Conservation (phyloP, 1,284 basidiomycete genomes). For the Marasmius oreades region DNA sequence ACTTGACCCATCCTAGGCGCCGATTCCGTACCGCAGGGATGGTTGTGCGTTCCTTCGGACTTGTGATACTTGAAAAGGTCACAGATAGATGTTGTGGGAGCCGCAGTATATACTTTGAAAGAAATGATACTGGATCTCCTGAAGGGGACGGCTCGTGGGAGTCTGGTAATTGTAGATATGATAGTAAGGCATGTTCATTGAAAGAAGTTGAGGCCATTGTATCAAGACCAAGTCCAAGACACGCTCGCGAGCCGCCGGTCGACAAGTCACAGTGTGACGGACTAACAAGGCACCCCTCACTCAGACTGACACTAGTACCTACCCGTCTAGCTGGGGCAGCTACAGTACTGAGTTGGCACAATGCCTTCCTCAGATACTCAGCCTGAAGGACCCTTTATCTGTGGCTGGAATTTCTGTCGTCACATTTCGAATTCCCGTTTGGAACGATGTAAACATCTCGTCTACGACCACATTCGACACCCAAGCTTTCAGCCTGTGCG, state of each 20-base stretch:
- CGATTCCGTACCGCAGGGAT: constrained; percentile 67
- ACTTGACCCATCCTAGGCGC: constrained; percentile 54
- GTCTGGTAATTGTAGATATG: constrained; percentile 58
- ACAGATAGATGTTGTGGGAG: constrained; percentile 65
- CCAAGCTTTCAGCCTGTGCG: constrained; percentile 29
- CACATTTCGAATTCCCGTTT: constrained; percentile 32
- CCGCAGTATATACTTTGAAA: constrained; percentile 51
- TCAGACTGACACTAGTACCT: no score
- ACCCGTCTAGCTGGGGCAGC: no score
- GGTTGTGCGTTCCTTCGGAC: constrained; percentile 61
- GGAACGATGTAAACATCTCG: constrained; percentile 42
- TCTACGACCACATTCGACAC: constrained; percentile 39
- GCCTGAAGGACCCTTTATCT: constrained; percentile 13
- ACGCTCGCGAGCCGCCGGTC: no score
- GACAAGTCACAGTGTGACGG: no score
- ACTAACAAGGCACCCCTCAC: no score
- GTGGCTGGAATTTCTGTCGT: constrained; percentile 51
- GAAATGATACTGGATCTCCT: constrained; percentile 57
- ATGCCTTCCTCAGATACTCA: background rate
- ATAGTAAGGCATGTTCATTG: constrained; percentile 42
- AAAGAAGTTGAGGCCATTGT: constrained; percentile 27
- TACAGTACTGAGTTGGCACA: constrained; percentile 14
- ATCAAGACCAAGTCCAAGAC: no score
- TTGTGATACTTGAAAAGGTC: constrained; percentile 59
- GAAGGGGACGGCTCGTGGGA: constrained; percentile 60